Evolutionary conservation across 331 rosid species (phyloP).

Genomic region (Dryas integrifolia): DNA sequence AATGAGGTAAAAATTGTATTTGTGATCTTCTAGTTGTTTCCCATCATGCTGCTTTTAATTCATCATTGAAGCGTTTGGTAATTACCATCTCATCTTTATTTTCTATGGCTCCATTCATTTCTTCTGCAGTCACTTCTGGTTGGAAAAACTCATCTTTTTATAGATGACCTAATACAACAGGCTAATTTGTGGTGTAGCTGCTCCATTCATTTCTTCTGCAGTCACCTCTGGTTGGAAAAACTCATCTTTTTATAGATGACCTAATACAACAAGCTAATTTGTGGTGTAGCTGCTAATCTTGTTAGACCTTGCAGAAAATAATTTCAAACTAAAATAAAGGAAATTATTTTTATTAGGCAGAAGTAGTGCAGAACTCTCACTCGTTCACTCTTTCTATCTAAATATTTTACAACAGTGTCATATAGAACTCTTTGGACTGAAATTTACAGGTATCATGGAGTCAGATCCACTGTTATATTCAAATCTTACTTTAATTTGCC

Average conservation of each 20-base stretch:
- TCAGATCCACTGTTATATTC: not conserved
- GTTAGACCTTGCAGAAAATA: not conserved
- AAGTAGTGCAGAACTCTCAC: not conserved
- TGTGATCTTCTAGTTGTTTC: slow-evolving; percentile 6
- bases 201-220: not conserved
- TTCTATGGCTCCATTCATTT: not conserved
- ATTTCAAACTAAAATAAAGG: not conserved
- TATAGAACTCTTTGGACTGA: not conserved
- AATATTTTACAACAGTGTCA: not conserved
- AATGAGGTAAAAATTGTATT: slow-evolving; percentile 56
- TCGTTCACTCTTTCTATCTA: not conserved
- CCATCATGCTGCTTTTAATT: slow-evolving; percentile 11
- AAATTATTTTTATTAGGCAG: not conserved
- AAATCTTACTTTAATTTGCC: not conserved
- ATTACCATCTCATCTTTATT: slow-evolving; percentile 1
- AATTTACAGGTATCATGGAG: not conserved
- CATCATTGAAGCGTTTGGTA: not conserved
- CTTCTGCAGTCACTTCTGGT: slow-evolving; percentile 1
- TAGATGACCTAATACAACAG: not conserved
- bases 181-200: not conserved
- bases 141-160: not conserved
- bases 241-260: not conserved
- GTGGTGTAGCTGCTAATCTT: not conserved
- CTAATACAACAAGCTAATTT: not conserved
- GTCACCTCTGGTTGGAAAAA: slow-evolving; percentile 4